Base-by-base conservation (phyloP, 192 early-diverging fungal species). In the Lobulomyces angularis region DNA sequence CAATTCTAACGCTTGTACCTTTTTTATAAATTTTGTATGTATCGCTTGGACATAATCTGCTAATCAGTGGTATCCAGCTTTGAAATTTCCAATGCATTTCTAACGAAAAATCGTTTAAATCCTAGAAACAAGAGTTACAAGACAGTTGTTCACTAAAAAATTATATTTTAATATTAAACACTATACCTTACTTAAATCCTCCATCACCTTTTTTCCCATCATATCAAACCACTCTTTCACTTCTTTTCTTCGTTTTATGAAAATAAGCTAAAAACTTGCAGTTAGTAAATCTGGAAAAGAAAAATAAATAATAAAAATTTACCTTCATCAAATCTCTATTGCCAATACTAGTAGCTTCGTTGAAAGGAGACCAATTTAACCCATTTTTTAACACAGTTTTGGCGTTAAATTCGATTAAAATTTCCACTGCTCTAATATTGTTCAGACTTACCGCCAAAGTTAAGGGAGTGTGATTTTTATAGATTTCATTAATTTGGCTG, bases 51-150 rank as follows among this genome's bases (percentile, higher is more conserved):
- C 59, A 61, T 3, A 71, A 47, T 16, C 38, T 44, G 34, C 47
- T 35, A n/a, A 71, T 39, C 43, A 71, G 65, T 1, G 69, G 69
- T 6, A 71, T 41, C 8, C 30, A 48, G 8, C 43, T 51, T 12
- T 43, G 27, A 49, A 71, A 71, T 21, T 40, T 41, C 61, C 64
- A 71, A n/a, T 58, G 25, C 51, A 71, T 58, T 28, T 64, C 59
- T 1, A 71, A 16, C 37, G 48, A 64, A 36, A 71, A 62, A 36
- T 67, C 59, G 8, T 53, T 36, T 16, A 63, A 35, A 32, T 64
- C 58, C 55, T 58, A 17, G 1, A 31, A 32, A 30, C 41, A 7
- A 7, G 37, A 6, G 37, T 16, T 8, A 7, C 18, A 38, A 9
- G 18, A 7, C 37, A 16, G 14, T n/a, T 11, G 11, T 6, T 23